Base-by-base conservation (phyloP, 345 rosid genomes). In the Conringia planisiliqua region DNA sequence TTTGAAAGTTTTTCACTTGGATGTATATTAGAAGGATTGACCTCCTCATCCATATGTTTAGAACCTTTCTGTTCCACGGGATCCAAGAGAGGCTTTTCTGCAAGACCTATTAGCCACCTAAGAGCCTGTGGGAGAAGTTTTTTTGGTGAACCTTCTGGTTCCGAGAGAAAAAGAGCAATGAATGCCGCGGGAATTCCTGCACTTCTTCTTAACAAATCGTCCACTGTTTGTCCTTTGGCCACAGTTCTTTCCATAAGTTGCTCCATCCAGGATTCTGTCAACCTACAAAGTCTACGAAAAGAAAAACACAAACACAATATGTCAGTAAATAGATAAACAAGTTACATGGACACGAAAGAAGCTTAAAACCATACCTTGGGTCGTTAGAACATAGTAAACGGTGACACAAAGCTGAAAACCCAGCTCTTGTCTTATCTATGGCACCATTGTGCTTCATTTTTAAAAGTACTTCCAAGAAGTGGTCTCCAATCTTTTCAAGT, bases 371-470 rank as follows among this genome's bases (percentile, higher is more conserved):
- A 70, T 81, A 90, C 97, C 89, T 79, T 70, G 90, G 85, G 66
- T 94, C 95, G 78, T 94, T 87, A 36, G 98, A 94, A 86, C 97
- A 94, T 55, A 94, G 89, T 55, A 91, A 82, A 66, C 97, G 95
- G 82, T 94, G 91, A 87, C 98, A 94, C 73, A 91, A 88, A 63
- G 97, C 97, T 36, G 98, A 85, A 76, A 94, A 94, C 50, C 98
- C 97, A 83, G 96, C 97, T 80, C 98, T 87, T 52, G 97, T 94
- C 90, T 88, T 94, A 81, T 94, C 98, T 79, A 94, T 90, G 26
- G 98, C 98, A 76, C 98, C 97, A 76, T 85, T 91, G 78, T 94
- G 98, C 86, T 94, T 94, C 97, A 91, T 94, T 83, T 88, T 91
- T 72, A 94, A 66, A 76, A 91, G 95, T 62, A 94, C 97, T 85